Percentiles rank a stretch among this genome's conserved stretches.
Evolutionary conservation across 2,329 filamentous ascomycete genomes (phyloP).

Genomic region (Kalmusia sp.): DNA sequence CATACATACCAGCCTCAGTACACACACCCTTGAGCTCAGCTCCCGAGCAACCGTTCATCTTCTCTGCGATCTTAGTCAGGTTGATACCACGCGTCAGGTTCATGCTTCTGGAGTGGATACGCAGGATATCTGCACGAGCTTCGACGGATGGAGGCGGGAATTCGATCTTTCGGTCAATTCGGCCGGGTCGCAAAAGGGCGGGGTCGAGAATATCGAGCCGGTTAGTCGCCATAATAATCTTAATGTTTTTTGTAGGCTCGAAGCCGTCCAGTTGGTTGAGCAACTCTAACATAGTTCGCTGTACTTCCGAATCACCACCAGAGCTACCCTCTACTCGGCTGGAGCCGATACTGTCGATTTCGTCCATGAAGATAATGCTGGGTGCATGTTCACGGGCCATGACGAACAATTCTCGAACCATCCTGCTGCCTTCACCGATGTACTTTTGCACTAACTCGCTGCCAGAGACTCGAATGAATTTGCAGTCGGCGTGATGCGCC

Average conservation of each 20-base stretch:
- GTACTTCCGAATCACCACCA: slow-evolving; percentile 95
- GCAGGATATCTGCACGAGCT: slow-evolving; percentile 94
- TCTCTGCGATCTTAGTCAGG: slow-evolving; percentile 97
- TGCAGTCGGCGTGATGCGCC: slow-evolving; percentile 98
- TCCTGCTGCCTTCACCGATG: slow-evolving; percentile 95
- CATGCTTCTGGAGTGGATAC: slow-evolving; percentile 98
- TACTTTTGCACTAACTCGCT: slow-evolving; percentile 99
- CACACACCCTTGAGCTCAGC: slow-evolving; percentile 98
- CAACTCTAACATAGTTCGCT: slow-evolving; percentile 97
- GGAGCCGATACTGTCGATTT: slow-evolving; percentile 98
- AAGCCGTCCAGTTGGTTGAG: slow-evolving; percentile 99
- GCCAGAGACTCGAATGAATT: slow-evolving; percentile 96
- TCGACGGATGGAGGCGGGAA: slow-evolving; percentile 97
- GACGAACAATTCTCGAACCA: slow-evolving; percentile 98
- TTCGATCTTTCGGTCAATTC: slow-evolving; percentile 98
- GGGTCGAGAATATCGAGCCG: slow-evolving; percentile 97
- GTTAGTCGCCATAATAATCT: slow-evolving; percentile 99
- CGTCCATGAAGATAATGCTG: slow-evolving; percentile 99
- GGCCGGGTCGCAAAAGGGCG: slow-evolving; percentile 90
- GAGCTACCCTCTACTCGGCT: slow-evolving; percentile 95
- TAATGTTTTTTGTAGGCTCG: slow-evolving; percentile 99
- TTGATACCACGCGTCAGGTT: slow-evolving; percentile 98
- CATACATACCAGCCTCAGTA: slow-evolving; percentile 98
- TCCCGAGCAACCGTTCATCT: slow-evolving; percentile 99
- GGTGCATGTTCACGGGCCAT: slow-evolving; percentile 98